Percentiles rank a stretch among this genome's conserved stretches.
phyloP scores from a whole-genome alignment of 805 yeast genomes.

The Dipodascus albidus region DNA sequence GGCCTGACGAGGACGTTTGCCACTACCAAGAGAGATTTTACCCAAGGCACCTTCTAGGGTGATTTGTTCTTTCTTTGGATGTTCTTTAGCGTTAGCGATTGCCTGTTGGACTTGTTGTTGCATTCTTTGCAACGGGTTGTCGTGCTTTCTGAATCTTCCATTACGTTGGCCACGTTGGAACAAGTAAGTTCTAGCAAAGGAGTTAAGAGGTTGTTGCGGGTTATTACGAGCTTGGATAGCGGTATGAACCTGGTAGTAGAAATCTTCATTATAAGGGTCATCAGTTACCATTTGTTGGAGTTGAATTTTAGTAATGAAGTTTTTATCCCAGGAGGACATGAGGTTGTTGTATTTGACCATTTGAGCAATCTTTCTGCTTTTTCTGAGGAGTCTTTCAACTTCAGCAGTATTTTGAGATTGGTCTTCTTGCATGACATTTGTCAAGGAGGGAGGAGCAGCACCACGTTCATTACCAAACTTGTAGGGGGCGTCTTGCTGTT shows the following conservation, averaged over 20 bases:
- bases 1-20: constrained; percentile 81
- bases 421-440: constrained; percentile 15
- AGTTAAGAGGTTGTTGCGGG: constrained; percentile 46
- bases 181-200: constrained; percentile 86
- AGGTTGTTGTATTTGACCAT: constrained; percentile 79
- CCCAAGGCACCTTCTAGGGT: constrained; percentile 82
- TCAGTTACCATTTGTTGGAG: constrained; percentile 92
- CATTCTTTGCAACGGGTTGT: constrained; percentile 90
- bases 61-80: constrained; percentile 53
- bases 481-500: constrained; percentile 10
- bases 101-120: constrained; percentile 97
- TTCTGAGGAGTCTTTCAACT: constrained; percentile 11
- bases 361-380: constrained; percentile 15
- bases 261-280: constrained; percentile 95
- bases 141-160: constrained; percentile 29
- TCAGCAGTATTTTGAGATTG: constrained; percentile 11
- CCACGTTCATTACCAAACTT: constrained; percentile 6
- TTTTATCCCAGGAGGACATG: constrained; percentile 96
- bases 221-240: constrained; percentile 52
- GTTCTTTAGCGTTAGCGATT: constrained; percentile 85
- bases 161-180: constrained; percentile 86
- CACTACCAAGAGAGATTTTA: constrained; percentile 64
- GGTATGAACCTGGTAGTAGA: constrained; percentile 86
- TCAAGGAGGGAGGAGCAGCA: constrained; percentile 7
- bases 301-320: constrained; percentile 88